These are phyloP conservation scores for Dendrostoma leiphaemia DNA, from an alignment of 2,329 filamentous ascomycete genomes.

Conservation along the genomic window DNA sequence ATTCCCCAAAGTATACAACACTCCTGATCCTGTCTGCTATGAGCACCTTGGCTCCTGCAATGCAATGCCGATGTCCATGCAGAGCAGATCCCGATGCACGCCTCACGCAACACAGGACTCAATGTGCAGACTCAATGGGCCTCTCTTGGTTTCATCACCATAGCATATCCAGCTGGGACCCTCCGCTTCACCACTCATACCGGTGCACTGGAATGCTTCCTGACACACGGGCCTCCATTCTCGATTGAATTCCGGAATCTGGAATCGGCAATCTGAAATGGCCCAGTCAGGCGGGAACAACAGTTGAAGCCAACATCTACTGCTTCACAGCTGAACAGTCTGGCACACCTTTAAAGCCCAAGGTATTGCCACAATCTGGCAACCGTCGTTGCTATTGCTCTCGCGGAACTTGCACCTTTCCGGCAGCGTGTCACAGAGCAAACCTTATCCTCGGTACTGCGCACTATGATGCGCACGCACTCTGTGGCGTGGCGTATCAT, in stretches of 20 bases:
- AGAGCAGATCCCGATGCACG: neutral
- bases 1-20: neutral
- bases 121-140: neutral
- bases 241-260: too few species aligned
- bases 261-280: neutral
- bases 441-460: neutral
- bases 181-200: neutral
- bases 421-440: slow-evolving; percentile 5
- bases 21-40: neutral
- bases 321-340: neutral
- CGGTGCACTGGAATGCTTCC: neutral
- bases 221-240: neutral
- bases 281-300: neutral
- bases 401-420: neutral
- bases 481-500: neutral
- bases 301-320: neutral
- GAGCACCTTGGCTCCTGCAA: slow-evolving; percentile 8
- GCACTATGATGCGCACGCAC: neutral
- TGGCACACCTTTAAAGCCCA: too few species aligned
- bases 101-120: slow-evolving; percentile 2
- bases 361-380: slow-evolving; percentile 1
- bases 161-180: neutral
- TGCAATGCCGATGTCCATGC: slow-evolving; percentile 15
- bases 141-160: neutral
- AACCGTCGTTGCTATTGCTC: neutral